phyloP scores from a whole-genome alignment of 2,329 filamentous ascomycete genomes.

The Fusarium sp. region DNA sequence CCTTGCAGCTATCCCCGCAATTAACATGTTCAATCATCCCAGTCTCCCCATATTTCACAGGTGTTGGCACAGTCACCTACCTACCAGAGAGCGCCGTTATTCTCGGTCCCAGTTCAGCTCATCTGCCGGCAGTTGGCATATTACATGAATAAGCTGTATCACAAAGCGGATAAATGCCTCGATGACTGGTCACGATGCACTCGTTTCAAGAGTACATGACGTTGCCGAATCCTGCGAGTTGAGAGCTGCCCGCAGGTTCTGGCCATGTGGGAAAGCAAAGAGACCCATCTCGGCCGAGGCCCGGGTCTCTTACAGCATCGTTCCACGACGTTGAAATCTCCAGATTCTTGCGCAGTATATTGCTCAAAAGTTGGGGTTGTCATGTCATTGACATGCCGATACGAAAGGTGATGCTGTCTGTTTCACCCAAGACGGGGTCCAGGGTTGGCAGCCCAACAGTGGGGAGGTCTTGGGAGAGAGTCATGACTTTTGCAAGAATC shows the following conservation, averaged over 20 bases:
- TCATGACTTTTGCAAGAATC: neutral
- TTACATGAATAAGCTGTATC: neutral
- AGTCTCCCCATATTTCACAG: neutral
- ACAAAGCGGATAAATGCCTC: neutral
- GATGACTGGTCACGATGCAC: constrained; percentile 8
- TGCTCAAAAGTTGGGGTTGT: neutral
- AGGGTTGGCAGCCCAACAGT: neutral
- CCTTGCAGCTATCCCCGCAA: neutral
- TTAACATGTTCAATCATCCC: neutral
- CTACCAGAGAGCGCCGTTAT: neutral
- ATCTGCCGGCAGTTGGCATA: neutral
- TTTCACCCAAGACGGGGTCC: neutral
- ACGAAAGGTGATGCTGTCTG: neutral
- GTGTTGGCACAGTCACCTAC: neutral
- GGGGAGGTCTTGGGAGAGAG: neutral
- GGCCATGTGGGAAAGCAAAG: neutral
- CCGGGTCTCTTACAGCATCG: constrained; percentile 17
- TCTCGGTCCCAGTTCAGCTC: neutral
- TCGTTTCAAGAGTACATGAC: constrained; percentile 8
- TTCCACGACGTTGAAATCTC: constrained; percentile 15
- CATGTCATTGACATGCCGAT: constrained; percentile 4
- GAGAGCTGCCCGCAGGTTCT: constrained; percentile 6
- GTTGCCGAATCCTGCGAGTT: constrained; percentile 12
- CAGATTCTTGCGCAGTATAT: neutral
- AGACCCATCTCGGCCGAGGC: constrained; percentile 3